Evolutionary conservation across 352 stramenopile genomes (phyloP).

Genomic region (Thalassiosira delicatula): DNA sequence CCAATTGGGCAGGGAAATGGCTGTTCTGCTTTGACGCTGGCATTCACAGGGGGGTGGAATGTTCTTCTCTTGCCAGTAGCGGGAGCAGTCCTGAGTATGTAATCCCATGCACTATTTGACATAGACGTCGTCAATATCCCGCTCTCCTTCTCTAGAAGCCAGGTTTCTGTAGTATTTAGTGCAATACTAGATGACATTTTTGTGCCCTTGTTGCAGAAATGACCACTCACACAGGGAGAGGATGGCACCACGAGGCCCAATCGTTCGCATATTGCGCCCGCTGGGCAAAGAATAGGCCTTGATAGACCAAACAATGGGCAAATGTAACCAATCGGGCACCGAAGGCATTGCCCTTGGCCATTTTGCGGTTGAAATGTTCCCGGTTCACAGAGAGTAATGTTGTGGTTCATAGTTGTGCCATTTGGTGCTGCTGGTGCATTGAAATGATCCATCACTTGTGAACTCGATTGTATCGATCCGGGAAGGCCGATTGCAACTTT

Average conservation of each 20-base stretch:
- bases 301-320: constrained; percentile 91
- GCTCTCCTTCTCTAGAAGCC: constrained; percentile 62
- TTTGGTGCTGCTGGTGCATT: constrained; percentile 88
- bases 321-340: constrained; percentile 93
- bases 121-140: constrained; percentile 49
- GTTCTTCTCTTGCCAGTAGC: constrained; percentile 64
- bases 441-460: not conserved
- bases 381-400: constrained; percentile 93
- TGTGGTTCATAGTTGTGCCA: constrained; percentile 76
- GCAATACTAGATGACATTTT: constrained; percentile 86
- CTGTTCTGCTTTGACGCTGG: constrained; percentile 83
- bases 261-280: constrained; percentile 91
- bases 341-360: constrained; percentile 86
- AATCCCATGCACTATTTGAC: constrained; percentile 61
- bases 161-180: constrained; percentile 51
- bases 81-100: constrained; percentile 44
- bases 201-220: constrained; percentile 92
- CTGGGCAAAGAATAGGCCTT: constrained; percentile 89
- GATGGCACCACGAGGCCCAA: constrained; percentile 87
- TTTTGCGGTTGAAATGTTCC: constrained; percentile 92
- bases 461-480: constrained; percentile 3
- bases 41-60: constrained; percentile 46
- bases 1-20: constrained; percentile 93
- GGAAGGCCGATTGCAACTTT: constrained; percentile 76
- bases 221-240: constrained; percentile 89